Evolutionary conservation across 371 early-diverging fungal species (phyloP).

Genomic region (Saksenaea oblongispora): DNA sequence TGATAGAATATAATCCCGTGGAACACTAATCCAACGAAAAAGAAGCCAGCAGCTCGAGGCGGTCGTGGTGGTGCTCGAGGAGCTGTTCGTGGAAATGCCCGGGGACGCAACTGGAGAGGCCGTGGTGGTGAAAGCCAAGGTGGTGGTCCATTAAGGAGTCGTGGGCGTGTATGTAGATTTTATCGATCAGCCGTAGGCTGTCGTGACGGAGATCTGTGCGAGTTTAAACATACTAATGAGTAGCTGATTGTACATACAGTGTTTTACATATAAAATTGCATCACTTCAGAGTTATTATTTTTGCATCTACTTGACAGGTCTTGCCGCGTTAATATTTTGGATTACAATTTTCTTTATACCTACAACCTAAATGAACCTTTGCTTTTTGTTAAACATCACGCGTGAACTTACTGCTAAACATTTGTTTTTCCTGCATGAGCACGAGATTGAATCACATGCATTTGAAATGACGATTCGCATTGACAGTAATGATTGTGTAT

Average conservation of each 20-base stretch:
- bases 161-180: neutral
- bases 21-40: neutral
- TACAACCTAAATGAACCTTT: too few species aligned
- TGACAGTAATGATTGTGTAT: too few species aligned
- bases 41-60: neutral
- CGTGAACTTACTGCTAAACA: too few species aligned
- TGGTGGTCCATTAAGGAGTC: neutral
- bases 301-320: too few species aligned
- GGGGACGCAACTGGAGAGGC: neutral
- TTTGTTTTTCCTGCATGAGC: too few species aligned
- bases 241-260: neutral
- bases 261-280: too few species aligned
- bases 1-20: neutral
- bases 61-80: neutral
- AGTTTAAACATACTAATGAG: neutral
- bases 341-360: too few species aligned
- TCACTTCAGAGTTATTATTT: too few species aligned
- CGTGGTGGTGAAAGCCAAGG: neutral
- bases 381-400: too few species aligned
- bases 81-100: neutral
- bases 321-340: too few species aligned
- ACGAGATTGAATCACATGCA: too few species aligned
- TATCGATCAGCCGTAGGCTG: neutral
- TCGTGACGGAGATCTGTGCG: neutral
- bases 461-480: too few species aligned